Conservation (phyloP, 352 stramenopile genomes). For the Phytopythium boreale region DNA sequence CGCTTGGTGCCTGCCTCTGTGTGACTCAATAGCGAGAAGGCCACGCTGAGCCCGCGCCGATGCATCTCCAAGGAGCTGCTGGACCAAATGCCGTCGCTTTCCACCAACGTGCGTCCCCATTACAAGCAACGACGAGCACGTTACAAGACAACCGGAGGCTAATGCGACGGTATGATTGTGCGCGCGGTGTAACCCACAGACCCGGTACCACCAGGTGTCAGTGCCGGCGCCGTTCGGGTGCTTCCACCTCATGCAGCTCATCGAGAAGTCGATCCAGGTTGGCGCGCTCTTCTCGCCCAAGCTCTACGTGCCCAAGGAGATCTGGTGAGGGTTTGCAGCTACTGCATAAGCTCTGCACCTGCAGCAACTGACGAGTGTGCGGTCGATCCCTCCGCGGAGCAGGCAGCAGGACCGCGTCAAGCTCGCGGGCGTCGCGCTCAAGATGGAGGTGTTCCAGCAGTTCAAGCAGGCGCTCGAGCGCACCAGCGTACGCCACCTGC, state of each 20-base stretch:
- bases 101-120: constrained; percentile 35
- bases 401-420: constrained; percentile 67
- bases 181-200: constrained; percentile 19
- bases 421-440: constrained; percentile 52
- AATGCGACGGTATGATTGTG: background rate
- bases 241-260: constrained; percentile 79
- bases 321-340: constrained; percentile 36
- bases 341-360: background rate
- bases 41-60: constrained; percentile 32
- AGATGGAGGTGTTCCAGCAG: constrained; percentile 60
- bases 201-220: constrained; percentile 51
- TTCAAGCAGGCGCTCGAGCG: constrained; percentile 71
- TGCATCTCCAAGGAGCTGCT: constrained; percentile 70
- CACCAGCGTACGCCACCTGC: constrained; percentile 36
- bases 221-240: constrained; percentile 58
- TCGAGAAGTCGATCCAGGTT: constrained; percentile 77
- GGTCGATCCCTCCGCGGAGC: background rate
- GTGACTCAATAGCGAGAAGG: constrained; percentile 19
- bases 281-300: constrained; percentile 68
- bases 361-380: background rate
- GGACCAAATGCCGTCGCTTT: constrained; percentile 66
- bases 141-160: background rate
- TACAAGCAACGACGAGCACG: too few species aligned
- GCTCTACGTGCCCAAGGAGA: constrained; percentile 75
- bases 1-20: background rate